Conservation (phyloP, 2,329 filamentous ascomycete genomes). For the Xylogone sp. region DNA sequence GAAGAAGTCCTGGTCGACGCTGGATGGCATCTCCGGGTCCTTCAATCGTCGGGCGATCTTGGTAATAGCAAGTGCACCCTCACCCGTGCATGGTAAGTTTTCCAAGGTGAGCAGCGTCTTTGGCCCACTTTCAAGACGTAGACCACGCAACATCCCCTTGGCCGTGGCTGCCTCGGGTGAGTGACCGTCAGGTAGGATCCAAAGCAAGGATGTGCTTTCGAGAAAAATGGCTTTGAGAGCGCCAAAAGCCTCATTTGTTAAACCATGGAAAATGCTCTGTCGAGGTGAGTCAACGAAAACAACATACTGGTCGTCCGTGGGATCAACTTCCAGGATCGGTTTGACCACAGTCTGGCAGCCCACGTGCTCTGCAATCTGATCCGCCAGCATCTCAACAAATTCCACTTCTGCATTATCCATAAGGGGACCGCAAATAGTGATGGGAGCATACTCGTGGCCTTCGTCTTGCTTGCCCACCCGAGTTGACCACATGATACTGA, state of each 20-base stretch:
- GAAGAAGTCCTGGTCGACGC: slow-evolving; percentile 11
- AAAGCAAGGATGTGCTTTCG: too few relatives aligned
- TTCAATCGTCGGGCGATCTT: slow-evolving; percentile 6
- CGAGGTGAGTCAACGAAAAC: too few relatives aligned
- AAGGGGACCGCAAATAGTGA: too few relatives aligned
- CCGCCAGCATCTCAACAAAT: too few relatives aligned
- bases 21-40: slow-evolving; percentile 9
- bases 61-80: slow-evolving; percentile 8
- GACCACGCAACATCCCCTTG: slow-evolving; percentile 13
- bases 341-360: neutral
- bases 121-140: slow-evolving; percentile 11
- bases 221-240: too few relatives aligned
- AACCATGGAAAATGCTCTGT: too few relatives aligned
- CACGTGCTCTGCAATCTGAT: too few relatives aligned
- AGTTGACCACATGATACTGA: slow-evolving; percentile 10
- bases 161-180: neutral
- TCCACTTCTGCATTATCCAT: too few relatives aligned
- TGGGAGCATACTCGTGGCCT: slow-evolving; percentile 3
- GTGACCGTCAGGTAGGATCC: too few relatives aligned
- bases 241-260: too few relatives aligned
- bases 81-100: slow-evolving; percentile 4
- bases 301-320: too few relatives aligned
- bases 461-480: slow-evolving; percentile 8
- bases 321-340: too few relatives aligned
- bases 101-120: slow-evolving; percentile 12